Conservation (phyloP, 192 early-diverging fungal genomes). For the Coemansia sp. region DNA sequence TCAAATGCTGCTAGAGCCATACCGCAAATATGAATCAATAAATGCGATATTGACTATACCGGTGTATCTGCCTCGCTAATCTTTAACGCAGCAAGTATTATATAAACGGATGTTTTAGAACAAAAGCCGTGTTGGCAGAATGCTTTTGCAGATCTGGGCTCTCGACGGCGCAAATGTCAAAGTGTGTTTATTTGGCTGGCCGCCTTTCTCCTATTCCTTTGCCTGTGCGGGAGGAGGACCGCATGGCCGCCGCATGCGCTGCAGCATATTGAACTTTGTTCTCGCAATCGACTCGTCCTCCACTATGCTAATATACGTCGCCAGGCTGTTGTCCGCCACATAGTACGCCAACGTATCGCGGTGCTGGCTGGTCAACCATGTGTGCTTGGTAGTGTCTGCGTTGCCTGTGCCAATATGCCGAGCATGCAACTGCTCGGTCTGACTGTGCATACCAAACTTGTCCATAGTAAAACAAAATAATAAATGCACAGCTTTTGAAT, state of each 20-base stretch:
- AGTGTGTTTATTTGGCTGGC: no score
- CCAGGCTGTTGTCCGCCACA: constrained; percentile 36
- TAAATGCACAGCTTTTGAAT: neutral
- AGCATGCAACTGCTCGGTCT: constrained; percentile 48
- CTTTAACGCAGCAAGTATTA: neutral
- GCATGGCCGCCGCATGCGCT: constrained; percentile 33
- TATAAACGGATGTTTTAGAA: neutral
- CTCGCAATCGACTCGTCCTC: constrained; percentile 35
- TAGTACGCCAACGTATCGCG: constrained; percentile 49
- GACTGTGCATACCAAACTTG: constrained; percentile 54
- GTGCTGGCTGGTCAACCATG: constrained; percentile 48
- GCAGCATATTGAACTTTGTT: constrained; percentile 32
- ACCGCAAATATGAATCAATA: no score
- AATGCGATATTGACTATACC: no score
- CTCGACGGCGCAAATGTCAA: no score
- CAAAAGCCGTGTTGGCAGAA: no score
- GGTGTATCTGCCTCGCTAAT: no score
- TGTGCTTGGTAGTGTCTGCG: constrained; percentile 41
- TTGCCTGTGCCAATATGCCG: constrained; percentile 45
- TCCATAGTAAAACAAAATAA: constrained; percentile 19
- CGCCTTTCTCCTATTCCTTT: neutral
- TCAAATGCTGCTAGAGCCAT: no score
- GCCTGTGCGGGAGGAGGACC: constrained; percentile 18
- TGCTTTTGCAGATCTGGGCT: no score
- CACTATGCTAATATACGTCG: constrained; percentile 35